Evolutionary conservation across 2,329 filamentous ascomycete species (phyloP).

Genomic region (Alternaria longipes): DNA sequence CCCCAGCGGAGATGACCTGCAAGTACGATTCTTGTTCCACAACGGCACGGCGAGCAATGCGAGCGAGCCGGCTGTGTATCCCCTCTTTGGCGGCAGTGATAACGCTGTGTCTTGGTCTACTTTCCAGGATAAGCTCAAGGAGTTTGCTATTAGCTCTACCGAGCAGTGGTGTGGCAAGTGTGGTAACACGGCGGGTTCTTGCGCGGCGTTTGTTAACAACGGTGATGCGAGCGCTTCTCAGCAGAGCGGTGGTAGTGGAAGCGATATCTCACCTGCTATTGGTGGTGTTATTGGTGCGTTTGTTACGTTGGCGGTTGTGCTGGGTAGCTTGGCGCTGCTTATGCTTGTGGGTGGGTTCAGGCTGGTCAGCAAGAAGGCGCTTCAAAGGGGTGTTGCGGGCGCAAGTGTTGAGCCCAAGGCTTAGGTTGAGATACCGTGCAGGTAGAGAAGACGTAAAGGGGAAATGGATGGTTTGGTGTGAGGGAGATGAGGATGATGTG

Average conservation of each 20-base stretch:
- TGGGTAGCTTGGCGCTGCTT: conserved; percentile 62
- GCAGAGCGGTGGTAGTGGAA: conserved; percentile 41
- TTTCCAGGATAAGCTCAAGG: conserved; percentile 70
- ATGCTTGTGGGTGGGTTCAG: conserved; percentile 66
- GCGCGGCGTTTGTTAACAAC: conserved; percentile 59
- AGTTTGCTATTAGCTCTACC: conserved; percentile 72
- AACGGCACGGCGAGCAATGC: conserved; percentile 64
- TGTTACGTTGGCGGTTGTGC: conserved; percentile 71
- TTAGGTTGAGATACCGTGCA: conserved; percentile 6
- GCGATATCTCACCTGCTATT: conserved; percentile 70
- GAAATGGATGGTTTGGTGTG: too few species aligned
- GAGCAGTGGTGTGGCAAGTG: conserved; percentile 78
- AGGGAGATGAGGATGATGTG: too few species aligned
- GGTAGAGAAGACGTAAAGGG: too few species aligned
- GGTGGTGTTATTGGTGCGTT: conserved; percentile 82
- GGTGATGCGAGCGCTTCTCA: conserved; percentile 1
- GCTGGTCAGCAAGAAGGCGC: conserved; percentile 64
- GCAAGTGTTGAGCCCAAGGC: conserved; percentile 21
- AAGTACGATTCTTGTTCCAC: conserved; percentile 69
- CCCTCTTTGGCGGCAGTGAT: conserved; percentile 67
- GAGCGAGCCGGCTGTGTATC: conserved; percentile 62
- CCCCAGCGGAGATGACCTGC: conserved; percentile 60
- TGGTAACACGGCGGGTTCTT: conserved; percentile 74
- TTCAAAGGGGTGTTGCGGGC: conserved; percentile 21
- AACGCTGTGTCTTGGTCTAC: conserved; percentile 71